Conservation (phyloP, 495 filamentous ascomycete species). For the Lichina pygmaea region DNA sequence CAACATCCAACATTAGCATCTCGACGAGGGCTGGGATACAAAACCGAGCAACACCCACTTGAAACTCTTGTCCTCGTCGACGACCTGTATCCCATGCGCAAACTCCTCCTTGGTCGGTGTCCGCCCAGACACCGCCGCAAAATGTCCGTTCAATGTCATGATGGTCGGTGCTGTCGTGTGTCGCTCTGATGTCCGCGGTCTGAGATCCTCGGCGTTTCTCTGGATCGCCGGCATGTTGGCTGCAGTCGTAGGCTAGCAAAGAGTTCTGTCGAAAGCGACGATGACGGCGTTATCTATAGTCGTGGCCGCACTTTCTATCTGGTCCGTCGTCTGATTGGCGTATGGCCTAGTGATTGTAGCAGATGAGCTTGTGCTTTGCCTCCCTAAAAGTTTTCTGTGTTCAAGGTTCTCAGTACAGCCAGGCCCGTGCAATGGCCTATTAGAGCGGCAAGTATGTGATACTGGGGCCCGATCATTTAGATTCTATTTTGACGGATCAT, state of each 20-base stretch:
- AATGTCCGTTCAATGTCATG: slow-evolving; percentile 69
- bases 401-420: too few species aligned
- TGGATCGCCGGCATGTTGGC: neutral
- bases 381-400: too few species aligned
- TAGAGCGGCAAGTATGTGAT: too few species aligned
- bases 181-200: neutral
- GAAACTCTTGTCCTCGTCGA: slow-evolving; percentile 87
- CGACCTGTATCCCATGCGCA: slow-evolving; percentile 85
- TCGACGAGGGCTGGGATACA: neutral
- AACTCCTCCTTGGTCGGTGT: slow-evolving; percentile 34
- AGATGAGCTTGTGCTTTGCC: too few species aligned
- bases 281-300: too few species aligned
- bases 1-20: neutral
- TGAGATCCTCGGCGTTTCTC: neutral
- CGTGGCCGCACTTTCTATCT: too few species aligned
- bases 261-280: too few species aligned
- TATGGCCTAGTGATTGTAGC: too few species aligned
- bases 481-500: too few species aligned
- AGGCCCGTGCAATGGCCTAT: too few species aligned
- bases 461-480: too few species aligned
- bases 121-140: slow-evolving; percentile 48
- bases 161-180: slow-evolving; percentile 24
- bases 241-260: neutral
- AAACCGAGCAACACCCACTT: slow-evolving; percentile 31
- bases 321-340: too few species aligned